These are phyloP conservation scores for Hypoxylon rubiginosum DNA, from an alignment of 2,329 filamentous ascomycete genomes.

Conservation along the genomic window DNA sequence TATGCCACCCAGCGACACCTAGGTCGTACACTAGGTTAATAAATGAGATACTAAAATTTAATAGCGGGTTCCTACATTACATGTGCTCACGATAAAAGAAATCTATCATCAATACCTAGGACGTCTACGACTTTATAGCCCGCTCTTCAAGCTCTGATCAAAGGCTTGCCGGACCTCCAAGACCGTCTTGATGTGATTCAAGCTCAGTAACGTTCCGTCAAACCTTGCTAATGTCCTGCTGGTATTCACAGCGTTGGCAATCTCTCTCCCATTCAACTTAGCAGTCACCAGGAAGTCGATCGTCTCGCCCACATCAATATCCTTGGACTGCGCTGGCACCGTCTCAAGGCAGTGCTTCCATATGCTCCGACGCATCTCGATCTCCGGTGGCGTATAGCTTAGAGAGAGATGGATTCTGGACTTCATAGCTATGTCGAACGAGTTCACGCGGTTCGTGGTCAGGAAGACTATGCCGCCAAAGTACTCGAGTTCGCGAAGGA, in stretches of 20 bases:
- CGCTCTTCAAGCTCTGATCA: slow-evolving; percentile 41
- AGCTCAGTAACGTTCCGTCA: slow-evolving; percentile 37
- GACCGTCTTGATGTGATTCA: slow-evolving; percentile 48
- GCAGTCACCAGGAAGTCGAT: slow-evolving; percentile 30
- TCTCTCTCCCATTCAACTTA: slow-evolving; percentile 47
- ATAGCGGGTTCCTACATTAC: too few species aligned
- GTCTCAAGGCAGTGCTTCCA: slow-evolving; percentile 43
- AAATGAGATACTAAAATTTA: neutral
- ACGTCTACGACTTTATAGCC: slow-evolving; percentile 35
- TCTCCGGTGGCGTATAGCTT: slow-evolving; percentile 47
- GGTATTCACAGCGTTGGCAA: slow-evolving; percentile 47
- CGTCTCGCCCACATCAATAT: slow-evolving; percentile 30
- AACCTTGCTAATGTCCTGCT: slow-evolving; percentile 48
- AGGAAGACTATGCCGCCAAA: slow-evolving; percentile 59
- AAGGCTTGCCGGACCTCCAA: slow-evolving; percentile 45
- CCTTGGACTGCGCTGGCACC: slow-evolving; percentile 30
- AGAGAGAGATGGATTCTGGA: slow-evolving; percentile 58
- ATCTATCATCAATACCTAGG: too few species aligned
- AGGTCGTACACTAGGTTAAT: slow-evolving; percentile 8
- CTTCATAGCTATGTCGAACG: slow-evolving; percentile 60
- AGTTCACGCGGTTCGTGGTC: slow-evolving; percentile 57
- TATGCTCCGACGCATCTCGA: slow-evolving; percentile 45
- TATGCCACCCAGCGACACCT: slow-evolving; percentile 44
- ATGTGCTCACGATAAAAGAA: too few species aligned
- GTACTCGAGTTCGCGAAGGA: slow-evolving; percentile 59